Evolutionary conservation across 1,284 basidiomycete species (phyloP), one percentile per base, ranked within the genome.

Genomic region (Porodaedalea pini): DNA sequence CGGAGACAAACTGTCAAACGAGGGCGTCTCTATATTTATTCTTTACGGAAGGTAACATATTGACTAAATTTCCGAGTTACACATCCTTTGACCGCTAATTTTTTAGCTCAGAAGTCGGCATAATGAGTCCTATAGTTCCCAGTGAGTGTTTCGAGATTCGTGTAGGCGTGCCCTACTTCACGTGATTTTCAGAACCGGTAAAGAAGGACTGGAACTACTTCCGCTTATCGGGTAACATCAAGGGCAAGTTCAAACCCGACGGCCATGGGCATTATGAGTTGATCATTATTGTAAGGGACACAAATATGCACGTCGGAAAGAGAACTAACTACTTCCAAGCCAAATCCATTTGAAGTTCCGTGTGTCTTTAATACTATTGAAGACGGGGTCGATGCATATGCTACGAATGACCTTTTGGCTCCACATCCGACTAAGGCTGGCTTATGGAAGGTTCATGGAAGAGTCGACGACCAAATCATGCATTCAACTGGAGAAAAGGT

Each of bases 401-500:
- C 69, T 3, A 72, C 77, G 4, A 72, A 69, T 23, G 79, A 81
- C 63, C 62, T 81, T 6, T 59, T 79, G 23, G 51, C 67, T 0
- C 73, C 71, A 15, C 80, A 82, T 63, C 78, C 79, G 6, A 73
- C 72, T 0, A 74, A 74, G 34, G 65, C 70, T 3, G 71, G 73
- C 4, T 67, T 70, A 15, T 81, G 75, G 74, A 75, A 72, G 59
- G 68, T 79, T 15, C 70, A 66, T 49, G 79, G 80, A 0, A 69
- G 80, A 10, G 66, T 66, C 3, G 79, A 82, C 58, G 79, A 82
- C 61, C 78, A 80, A 61, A 76, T 82, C 34, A 77, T 80, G 63
- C 73, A 77, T 51, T 72, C 68, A 11, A 79, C 74, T 4, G 80
- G 79, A 7, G 79, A 81, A 62, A 81, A 81, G 72, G 77, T 77